Base-by-base conservation (phyloP, 257 asterid genomes). In the Solanum virginianum region DNA sequence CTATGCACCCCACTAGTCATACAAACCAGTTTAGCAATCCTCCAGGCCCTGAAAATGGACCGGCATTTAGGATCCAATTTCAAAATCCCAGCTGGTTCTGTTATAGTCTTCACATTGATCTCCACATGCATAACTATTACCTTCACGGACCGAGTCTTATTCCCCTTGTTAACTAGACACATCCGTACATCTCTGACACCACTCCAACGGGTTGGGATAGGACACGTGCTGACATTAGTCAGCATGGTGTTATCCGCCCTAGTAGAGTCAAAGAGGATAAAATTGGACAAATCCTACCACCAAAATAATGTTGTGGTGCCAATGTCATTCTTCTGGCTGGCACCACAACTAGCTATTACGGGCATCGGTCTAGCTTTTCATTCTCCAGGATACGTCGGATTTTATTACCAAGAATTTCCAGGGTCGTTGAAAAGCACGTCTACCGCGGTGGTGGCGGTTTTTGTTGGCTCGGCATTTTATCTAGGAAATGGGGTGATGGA, bases 301-400 rank as follows among this genome's bases (percentile, higher is more conserved):
- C 24, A 57, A 9, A 68, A 60, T 51, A 20, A 8, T 18, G 26
- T 55, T 6, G 43, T 65, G 14, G 86, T 68, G 53, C 88, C 88
- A 16, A 87, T 87, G 84, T 87, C 90, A 10, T 86, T 82, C 24
- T 85, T 87, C 16, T 87, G 88, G 90, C 55, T 87, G 8, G 77
- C 84, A 13, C 86, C 89, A 16, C 89, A 75, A 18, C 68, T 87
- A 0, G 84, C 81, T 2, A 22, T 87, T 11, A 14, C 45, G 1
- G 90, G 90, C 1, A 32, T 83, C 14, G 90, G 90, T 41, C 84
- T 84, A 63, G 89, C 86, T 29, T 88, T 88, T 29, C 87, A 81
- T 49, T 80, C 87, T 69, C 90, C 90, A 5, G 90, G 90, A 32
- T 59, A 88, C 16, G 80, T 81, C 1, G 84, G 51, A 13, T 88